A percentile compares a stretch with the other conserved stretches of the same genome.
Conservation (phyloP, 192 early-diverging fungal species). For the Podila minutissima region DNA sequence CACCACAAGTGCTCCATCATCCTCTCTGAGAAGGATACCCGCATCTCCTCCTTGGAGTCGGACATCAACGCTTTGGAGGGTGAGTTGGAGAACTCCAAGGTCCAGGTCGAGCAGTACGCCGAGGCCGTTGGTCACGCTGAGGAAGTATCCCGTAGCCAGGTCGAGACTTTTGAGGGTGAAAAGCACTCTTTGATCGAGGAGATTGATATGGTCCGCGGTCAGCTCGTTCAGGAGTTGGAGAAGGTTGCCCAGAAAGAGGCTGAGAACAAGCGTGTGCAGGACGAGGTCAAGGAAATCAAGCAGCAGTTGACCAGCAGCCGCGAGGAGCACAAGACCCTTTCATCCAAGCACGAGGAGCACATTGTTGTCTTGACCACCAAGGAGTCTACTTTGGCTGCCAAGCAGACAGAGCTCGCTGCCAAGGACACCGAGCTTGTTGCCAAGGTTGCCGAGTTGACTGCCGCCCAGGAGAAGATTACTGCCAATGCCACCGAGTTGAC, state of each 20-base stretch:
- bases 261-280: constrained; percentile 12
- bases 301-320: constrained; percentile 19
- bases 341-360: constrained; percentile 28
- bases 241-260: constrained; percentile 23
- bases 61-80: constrained; percentile 5
- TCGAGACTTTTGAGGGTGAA: constrained; percentile 17
- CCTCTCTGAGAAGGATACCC: constrained; percentile 30
- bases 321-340: constrained; percentile 24
- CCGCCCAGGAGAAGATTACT: background rate
- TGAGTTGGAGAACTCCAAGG: constrained; percentile 19
- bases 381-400: constrained; percentile 20
- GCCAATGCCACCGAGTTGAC: constrained; percentile 5
- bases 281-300: constrained; percentile 22
- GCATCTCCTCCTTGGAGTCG: constrained; percentile 10
- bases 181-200: constrained; percentile 27
- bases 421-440: background rate
- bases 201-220: constrained; percentile 13
- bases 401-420: constrained; percentile 14
- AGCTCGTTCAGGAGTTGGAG: constrained; percentile 10
- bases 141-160: constrained; percentile 8
- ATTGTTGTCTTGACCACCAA: constrained; percentile 19
- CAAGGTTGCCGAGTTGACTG: background rate
- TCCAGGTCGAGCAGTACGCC: constrained; percentile 20
- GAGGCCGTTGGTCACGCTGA: constrained; percentile 11
- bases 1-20: constrained; percentile 40